Percentiles rank a stretch among this genome's conserved stretches.
phyloP scores from a whole-genome alignment of 1,139 yeast species.

The Hyphopichia burtonii region DNA sequence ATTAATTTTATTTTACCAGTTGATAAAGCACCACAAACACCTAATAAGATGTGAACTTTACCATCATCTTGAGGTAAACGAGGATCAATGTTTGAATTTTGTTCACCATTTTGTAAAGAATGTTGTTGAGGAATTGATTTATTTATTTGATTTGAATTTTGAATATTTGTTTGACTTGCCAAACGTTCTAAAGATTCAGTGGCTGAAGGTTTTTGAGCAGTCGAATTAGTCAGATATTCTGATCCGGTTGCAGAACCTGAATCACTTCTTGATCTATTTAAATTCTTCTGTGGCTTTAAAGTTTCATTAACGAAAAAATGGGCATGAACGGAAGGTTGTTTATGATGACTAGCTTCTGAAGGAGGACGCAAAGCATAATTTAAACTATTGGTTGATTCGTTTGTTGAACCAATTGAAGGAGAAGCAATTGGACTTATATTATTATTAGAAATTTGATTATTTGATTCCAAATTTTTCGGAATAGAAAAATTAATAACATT shows the following conservation, averaged over 20 bases:
- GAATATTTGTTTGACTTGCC: conserved; percentile 10
- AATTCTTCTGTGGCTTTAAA: conserved; percentile 46
- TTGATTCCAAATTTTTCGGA: background rate
- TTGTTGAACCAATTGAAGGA: conserved; percentile 3
- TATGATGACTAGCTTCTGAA: conserved; percentile 41
- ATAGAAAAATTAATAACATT: background rate
- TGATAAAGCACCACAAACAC: conserved; percentile 88
- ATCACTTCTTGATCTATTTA: conserved; percentile 41
- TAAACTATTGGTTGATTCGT: conserved; percentile 22
- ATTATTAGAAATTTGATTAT: conserved; percentile 1
- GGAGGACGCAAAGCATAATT: conserved; percentile 35
- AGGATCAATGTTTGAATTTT: conserved; percentile 64
- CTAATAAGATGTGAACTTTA: conserved; percentile 78
- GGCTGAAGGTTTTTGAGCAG: conserved; percentile 20
- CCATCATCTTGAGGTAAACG: conserved; percentile 90
- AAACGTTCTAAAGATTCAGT: conserved; percentile 6
- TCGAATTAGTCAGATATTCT: conserved; percentile 6
- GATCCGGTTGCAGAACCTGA: conserved; percentile 28
- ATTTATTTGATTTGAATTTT: background rate
- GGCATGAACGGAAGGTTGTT: conserved; percentile 69
- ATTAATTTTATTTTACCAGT: conserved; percentile 74
- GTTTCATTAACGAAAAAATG: conserved; percentile 78
- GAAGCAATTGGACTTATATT: background rate
- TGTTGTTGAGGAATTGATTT: background rate
- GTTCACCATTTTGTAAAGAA: conserved; percentile 27